Evolutionary conservation across 2,329 filamentous ascomycete species (phyloP), one percentile per base, ranked within the genome.

Genomic region (Penicillium psychrosexuale): DNA sequence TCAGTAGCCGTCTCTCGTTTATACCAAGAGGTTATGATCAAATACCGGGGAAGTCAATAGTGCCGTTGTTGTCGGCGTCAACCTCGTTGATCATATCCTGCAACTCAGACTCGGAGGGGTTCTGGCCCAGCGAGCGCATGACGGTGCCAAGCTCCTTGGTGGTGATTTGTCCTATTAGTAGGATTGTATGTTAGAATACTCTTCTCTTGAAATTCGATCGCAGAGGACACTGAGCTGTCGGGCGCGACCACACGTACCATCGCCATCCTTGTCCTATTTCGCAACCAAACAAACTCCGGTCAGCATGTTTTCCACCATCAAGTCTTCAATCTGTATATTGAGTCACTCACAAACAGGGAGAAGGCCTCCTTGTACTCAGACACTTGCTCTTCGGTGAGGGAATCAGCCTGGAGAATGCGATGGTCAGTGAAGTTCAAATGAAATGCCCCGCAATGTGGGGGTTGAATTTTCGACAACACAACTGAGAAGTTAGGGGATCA

Each of bases 281-380:
- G 47, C 59, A 34, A 56, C 36, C 57, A 61, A 62, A 53, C 49
- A 49, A 49, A 40, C 47, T 17, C 11, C 19, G 30, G 61, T 66
- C 40, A 70, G 63, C 52, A 48, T 56, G 47, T 45, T 28, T 56
- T 47, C 43, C 7, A 37, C 51, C 11, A n/a, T 9, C 37, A 40
- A 11, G 15, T 28, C 19, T 31, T 47, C 40, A 52, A 58, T 44
- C 36, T 33, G 36, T 7, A 28, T 8, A 8, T 53, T 36, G 40
- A 42, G 37, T 52, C 17, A 87, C 94, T 88, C 88, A 99, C 94
- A 80, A 99, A 99, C 66, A 99, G 90, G 77, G 94, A 99, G 82
- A 99, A 99, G 53, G 94, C 94, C 83, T 99, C 94, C 89, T 97
- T 99, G 84, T 97, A 99, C 83, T 99, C 94, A 76, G 94, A 97